Evolutionary conservation across 169 alveolate species (phyloP).

Genomic region (Perkinsus chesapeaki): DNA sequence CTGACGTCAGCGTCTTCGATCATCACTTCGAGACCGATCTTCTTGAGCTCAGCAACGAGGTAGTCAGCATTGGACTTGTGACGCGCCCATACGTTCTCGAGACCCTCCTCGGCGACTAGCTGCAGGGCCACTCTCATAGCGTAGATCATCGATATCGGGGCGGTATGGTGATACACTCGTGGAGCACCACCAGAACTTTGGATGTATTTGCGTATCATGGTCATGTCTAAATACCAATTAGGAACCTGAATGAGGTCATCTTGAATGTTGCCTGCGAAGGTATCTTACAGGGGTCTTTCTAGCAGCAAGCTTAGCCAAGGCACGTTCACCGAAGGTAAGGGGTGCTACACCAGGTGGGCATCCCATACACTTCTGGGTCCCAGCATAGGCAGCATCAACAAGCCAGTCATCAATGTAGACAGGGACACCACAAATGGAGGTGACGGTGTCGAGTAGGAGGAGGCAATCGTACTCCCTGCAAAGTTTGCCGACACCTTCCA

Average conservation of each 20-base stretch:
- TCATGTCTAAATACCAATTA: conserved; percentile 17
- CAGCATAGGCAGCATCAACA: conserved; percentile 21
- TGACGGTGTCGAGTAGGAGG: conserved; percentile 33
- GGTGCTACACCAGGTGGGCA: conserved; percentile 37
- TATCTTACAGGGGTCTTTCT: conserved; percentile 14
- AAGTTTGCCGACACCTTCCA: conserved; percentile 23
- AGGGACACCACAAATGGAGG: conserved; percentile 29
- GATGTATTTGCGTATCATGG: conserved; percentile 12
- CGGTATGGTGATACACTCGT: conserved; percentile 31
- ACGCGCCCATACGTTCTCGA: conserved; percentile 13
- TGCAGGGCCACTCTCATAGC: conserved; percentile 29
- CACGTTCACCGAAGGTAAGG: conserved; percentile 30
- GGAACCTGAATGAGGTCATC: background rate
- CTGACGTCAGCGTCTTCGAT: background rate
- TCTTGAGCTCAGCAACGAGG: conserved; percentile 2
- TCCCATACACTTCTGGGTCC: conserved; percentile 27
- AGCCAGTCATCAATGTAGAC: conserved; percentile 22
- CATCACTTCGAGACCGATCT: conserved; percentile 6
- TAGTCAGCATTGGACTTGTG: conserved; percentile 19
- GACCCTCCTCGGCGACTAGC: conserved; percentile 23
- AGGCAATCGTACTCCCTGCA: conserved; percentile 18
- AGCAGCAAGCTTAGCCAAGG: conserved; percentile 12
- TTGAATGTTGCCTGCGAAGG: background rate
- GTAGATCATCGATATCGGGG: conserved; percentile 20
- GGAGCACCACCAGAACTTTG: conserved; percentile 7